Evolutionary conservation across 148 eudicot genomes (phyloP).

Genomic region (Arbutus unedo): DNA sequence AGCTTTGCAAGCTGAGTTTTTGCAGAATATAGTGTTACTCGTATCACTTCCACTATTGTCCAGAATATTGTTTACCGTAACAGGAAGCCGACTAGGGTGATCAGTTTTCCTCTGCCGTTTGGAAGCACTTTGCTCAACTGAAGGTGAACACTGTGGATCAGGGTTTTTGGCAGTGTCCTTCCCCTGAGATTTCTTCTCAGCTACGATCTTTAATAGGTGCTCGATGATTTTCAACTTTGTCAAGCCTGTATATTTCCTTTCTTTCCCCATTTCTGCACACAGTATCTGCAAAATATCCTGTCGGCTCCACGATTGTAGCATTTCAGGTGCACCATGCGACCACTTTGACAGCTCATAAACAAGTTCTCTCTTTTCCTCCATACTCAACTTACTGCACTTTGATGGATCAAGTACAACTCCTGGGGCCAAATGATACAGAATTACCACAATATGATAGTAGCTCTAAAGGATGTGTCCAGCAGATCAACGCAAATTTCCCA

Average conservation of each 20-base stretch:
- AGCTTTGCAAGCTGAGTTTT: slow-evolving; percentile 80
- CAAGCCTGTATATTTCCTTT: slow-evolving; percentile 81
- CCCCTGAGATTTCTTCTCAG: slow-evolving; percentile 49
- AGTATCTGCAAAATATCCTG: slow-evolving; percentile 75
- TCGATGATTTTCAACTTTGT: slow-evolving; percentile 82
- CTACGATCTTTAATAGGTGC: slow-evolving; percentile 62
- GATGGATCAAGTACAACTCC: slow-evolving; percentile 56
- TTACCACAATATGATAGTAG: not conserved
- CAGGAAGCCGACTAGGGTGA: slow-evolving; percentile 35
- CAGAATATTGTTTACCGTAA: slow-evolving; percentile 27
- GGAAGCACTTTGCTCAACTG: slow-evolving; percentile 33
- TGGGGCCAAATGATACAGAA: slow-evolving; percentile 25
- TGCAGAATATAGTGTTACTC: slow-evolving; percentile 40
- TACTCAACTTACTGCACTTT: slow-evolving; percentile 58
- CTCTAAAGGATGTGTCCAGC: slow-evolving; percentile 4
- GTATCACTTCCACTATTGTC: slow-evolving; percentile 24
- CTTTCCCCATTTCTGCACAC: slow-evolving; percentile 85
- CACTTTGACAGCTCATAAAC: slow-evolving; percentile 66
- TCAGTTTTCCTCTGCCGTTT: slow-evolving; percentile 65
- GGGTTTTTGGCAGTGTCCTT: slow-evolving; percentile 13
- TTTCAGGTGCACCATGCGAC: slow-evolving; percentile 63
- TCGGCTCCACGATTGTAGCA: slow-evolving; percentile 77
- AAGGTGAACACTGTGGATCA: slow-evolving; percentile 28
- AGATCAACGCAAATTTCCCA: not conserved
- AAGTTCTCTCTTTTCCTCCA: slow-evolving; percentile 72